Base-by-base conservation (phyloP, 305 asterid species). In the Ilex paraguariensis region DNA sequence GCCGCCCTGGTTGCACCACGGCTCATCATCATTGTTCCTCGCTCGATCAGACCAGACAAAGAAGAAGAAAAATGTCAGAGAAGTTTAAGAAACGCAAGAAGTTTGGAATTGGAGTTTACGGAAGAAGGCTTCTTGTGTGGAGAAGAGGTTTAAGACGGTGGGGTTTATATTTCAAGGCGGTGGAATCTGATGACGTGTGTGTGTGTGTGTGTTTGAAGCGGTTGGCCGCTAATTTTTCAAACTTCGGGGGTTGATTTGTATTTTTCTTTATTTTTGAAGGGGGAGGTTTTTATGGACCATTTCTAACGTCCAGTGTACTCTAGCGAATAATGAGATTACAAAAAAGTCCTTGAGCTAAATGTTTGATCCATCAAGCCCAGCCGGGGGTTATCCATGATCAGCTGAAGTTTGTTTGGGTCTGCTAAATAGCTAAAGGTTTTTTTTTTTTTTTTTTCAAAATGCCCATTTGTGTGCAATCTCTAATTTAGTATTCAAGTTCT, bases 11-110 rank as follows among this genome's bases (percentile, higher is more conserved):
- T 61, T 44, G 83, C 77, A 54, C 84, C 72, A 44, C 88, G 77
- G 62, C 75, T 75, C 88, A 87, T 82, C 93, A 83, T 87, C 64
- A 21, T 79, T 9, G 7, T 2, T 54, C 15, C 30, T 14, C 36
- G 59, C 17, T 14, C 39, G 33, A 30, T 10, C n/a, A 32, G 31
- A 48, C 15, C 16, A 55, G 40, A 57, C 45, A 57, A 33, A 49
- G 10, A 54, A 28, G 3, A 56, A 6, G 39, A 62, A 11, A 1
- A 58, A 14, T 13, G 39, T 1, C 45, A 36, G 46, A 17, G 57
- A 63, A 52, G 28, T 15, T 13, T 1, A 31, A 58, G 69, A 30
- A 17, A 69, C 58, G 31, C 77, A 28, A 68, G 66, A 82, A 64
- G 39, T 57, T 75, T 68, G 73, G 72, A 73, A 74, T 65, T 63